A percentile compares a stretch with the other conserved stretches of the same genome.
phyloP scores from a whole-genome alignment of 1,284 basidiomycete genomes.

The Marasmius oreades region DNA sequence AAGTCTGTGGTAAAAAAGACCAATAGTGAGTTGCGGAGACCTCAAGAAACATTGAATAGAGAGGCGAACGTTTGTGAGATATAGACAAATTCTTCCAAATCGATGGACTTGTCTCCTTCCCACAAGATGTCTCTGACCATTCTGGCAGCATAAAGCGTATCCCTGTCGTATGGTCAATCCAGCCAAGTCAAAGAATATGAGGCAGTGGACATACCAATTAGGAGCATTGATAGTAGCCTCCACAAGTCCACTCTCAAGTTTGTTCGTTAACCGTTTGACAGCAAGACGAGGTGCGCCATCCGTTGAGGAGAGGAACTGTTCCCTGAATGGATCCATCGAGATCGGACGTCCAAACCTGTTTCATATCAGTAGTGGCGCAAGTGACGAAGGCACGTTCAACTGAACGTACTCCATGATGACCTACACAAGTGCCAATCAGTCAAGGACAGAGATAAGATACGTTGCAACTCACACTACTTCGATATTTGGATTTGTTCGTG shows the following conservation, averaged over 20 bases:
- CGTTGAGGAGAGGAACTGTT: conserved; percentile 69
- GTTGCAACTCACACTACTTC: conserved; percentile 63
- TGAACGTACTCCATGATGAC: conserved; percentile 69
- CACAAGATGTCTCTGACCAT: conserved; percentile 91
- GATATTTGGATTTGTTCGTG: conserved; percentile 92
- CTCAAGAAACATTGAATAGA: conserved; percentile 17
- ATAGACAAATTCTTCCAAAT: conserved; percentile 74
- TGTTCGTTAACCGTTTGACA: conserved; percentile 83
- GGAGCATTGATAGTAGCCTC: conserved; percentile 87
- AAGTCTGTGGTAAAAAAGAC: conserved; percentile 43
- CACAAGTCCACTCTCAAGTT: conserved; percentile 68
- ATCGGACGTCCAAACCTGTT: conserved; percentile 81
- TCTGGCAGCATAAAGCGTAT: conserved; percentile 79
- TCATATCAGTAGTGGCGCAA: conserved; percentile 1
- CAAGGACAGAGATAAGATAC: neutral
- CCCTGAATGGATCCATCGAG: conserved; percentile 67
- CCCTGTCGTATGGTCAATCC: conserved; percentile 46
- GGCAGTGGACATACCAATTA: conserved; percentile 72
- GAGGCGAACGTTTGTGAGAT: conserved; percentile 92
- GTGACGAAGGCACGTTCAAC: conserved; percentile 13
- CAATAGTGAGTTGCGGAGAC: conserved; percentile 17
- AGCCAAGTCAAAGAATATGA: conserved; percentile 14
- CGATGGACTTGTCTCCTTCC: conserved; percentile 71
- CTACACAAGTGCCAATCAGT: conserved; percentile 30
- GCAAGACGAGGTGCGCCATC: conserved; percentile 74